Percentiles rank a stretch among this genome's conserved stretches.
phyloP scores from a whole-genome alignment of 345 rosid species.

The Linum lewisii region DNA sequence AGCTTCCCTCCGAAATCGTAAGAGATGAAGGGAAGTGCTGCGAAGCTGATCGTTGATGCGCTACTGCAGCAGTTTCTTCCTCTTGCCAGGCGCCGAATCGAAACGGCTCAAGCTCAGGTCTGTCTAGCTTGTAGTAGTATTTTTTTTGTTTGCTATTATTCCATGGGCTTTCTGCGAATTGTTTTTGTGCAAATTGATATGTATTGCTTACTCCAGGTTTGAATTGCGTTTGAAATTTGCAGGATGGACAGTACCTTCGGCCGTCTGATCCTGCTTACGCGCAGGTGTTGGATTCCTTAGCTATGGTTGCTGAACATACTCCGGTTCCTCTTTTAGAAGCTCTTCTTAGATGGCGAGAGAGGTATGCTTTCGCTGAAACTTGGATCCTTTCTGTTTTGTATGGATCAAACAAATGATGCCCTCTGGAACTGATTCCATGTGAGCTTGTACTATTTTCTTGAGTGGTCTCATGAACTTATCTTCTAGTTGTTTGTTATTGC shows the following conservation, averaged over 20 bases:
- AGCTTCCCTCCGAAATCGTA: no score
- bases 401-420: no score
- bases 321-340: constrained; percentile 97
- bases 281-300: constrained; percentile 94
- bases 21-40: constrained; percentile 83
- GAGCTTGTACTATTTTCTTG: no score
- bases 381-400: constrained; percentile 4
- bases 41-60: constrained; percentile 91
- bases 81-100: constrained; percentile 90
- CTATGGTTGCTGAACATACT: constrained; percentile 95
- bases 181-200: not conserved
- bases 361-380: constrained; percentile 25
- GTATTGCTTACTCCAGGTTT: constrained; percentile 1
- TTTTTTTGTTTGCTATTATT: no score
- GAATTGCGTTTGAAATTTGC: constrained; percentile 14
- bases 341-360: constrained; percentile 91
- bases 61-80: constrained; percentile 93
- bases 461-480: no score
- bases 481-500: constrained; percentile 15
- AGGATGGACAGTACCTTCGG: constrained; percentile 98
- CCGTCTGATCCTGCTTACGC: constrained; percentile 97
- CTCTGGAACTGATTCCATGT: no score
- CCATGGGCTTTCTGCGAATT: no score
- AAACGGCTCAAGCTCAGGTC: constrained; percentile 99
- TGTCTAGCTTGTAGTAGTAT: no score